Evolutionary conservation across 2,329 filamentous ascomycete genomes (phyloP), one percentile per base, ranked within the genome.

Genomic region (Fusarium denticulatum): DNA sequence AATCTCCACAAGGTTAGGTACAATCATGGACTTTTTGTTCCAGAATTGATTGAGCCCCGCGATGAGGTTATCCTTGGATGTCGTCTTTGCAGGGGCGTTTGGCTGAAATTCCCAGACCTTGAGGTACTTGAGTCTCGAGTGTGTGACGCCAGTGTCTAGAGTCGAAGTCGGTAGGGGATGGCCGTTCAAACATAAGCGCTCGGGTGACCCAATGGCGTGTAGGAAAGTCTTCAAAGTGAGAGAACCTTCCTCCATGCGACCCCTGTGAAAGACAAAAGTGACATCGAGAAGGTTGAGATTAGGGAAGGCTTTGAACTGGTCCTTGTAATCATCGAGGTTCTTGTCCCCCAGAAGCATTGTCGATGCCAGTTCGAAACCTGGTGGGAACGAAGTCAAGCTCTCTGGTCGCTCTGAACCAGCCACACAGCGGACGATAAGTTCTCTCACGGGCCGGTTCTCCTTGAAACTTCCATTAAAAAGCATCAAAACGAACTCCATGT

Each of bases 291-390:
- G 8, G 1, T 39, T 42, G 2, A 72, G 70, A 3, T 73, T 62
- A 8, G 69, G 50, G n/a, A 72, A 72, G 5, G 71, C 66, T 13
- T 47, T 43, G n/a, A 72, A 72, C 28, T 59, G 70, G 28, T 39
- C 37, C 39, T 71, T 73, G 9, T 72, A 67, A 12, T 50, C 16
- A 6, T 72, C 60, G 3, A 45, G 60, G 7, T 71, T 37, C 5
- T 43, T 13, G 16, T 47, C 20, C 12, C 40, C 24, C 5, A 72
- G 34, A 6, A 72, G 37, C 26, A 10, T 24, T n/a, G 34, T 50
- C 13, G 70, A 65, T 4, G 60, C 42, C 4, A 70, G 15, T 7
- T 39, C 45, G 3, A 66, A 55, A 7, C n/a, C 53, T 14, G 42
- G 45, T 4, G 57, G 37, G 18, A 61, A 70, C 11, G 67, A 47